Base-by-base conservation (phyloP, 129 eudicot genomes). In the Lonicera japonica region DNA sequence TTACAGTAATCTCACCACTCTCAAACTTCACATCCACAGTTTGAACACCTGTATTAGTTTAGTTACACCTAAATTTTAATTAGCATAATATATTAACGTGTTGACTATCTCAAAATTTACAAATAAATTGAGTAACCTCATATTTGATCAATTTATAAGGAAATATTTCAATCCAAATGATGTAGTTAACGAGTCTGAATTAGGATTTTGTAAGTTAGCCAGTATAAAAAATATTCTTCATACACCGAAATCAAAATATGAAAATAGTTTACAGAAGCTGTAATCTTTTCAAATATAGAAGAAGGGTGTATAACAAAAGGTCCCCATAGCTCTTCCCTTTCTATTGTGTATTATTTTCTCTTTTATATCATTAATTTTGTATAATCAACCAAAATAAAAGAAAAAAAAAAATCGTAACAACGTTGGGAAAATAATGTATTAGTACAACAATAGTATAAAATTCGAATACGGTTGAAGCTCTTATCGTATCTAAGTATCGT, bases 21-120 rank as follows among this genome's bases (percentile, higher is more conserved):
- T 87, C 95, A 64, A 70, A 90, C 67, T 80, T 75, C 24, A 62
- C 76, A 60, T 91, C 95, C 66, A 79, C 98, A 58, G 63, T 80
- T 8, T 82, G 98, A 19, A 91, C 98, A 75, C 98, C 98, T 91
- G 68, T 29, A 29, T 29, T 29, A 29, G 36, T 29, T 29, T 1
- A 29, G 6, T 29, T 29, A 29, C n/a, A n/a, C 36, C 36, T 29
- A 29, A 29, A 29, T 6, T 29, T 29, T 29, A 29, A 41, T 52
- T 24, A 39, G 5, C 40, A 48, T 45, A 25, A 46, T 16, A 50
- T 63, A 55, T 8, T 29, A 29, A 29, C 6, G 36, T 29, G 36
- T 2, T 29, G 4, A 29, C 36, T 6, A 29, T 29, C 36, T 29
- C 36, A 15, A 13, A 7, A 16, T 20, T 63, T 7, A 12, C 15